Conservation (phyloP, 2,329 filamentous ascomycete species). For the Fusarium sp. region DNA sequence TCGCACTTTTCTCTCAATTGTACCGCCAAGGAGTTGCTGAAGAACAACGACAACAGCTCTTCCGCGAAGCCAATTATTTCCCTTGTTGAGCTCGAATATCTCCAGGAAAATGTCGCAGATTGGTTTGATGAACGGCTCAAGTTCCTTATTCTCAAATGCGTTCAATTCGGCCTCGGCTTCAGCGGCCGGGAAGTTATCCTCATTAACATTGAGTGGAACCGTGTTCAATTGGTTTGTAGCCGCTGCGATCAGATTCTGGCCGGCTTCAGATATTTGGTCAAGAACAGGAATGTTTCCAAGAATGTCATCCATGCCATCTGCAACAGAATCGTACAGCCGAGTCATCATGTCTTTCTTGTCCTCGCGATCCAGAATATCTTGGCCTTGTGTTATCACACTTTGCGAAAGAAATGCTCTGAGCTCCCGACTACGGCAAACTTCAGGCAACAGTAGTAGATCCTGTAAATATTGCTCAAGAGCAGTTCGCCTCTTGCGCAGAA, state of each 20-base stretch:
- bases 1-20: slow-evolving; percentile 93
- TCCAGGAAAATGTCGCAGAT: slow-evolving; percentile 98
- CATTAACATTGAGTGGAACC: slow-evolving; percentile 64
- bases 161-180: slow-evolving; percentile 95
- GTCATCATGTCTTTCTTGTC: slow-evolving; percentile 90
- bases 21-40: slow-evolving; percentile 94
- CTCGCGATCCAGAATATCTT: slow-evolving; percentile 68
- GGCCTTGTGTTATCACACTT: slow-evolving; percentile 77
- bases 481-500: slow-evolving; percentile 86
- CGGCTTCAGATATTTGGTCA: slow-evolving; percentile 91
- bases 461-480: slow-evolving; percentile 88
- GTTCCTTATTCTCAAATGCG: slow-evolving; percentile 89
- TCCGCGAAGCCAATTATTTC: slow-evolving; percentile 97
- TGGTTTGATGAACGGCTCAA: slow-evolving; percentile 96
- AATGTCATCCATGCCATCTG: slow-evolving; percentile 98
- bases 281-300: slow-evolving; percentile 95
- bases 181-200: slow-evolving; percentile 65
- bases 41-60: slow-evolving; percentile 95
- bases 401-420: slow-evolving; percentile 93
- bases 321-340: slow-evolving; percentile 94
- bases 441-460: slow-evolving; percentile 85
- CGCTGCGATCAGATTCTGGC: slow-evolving; percentile 88
- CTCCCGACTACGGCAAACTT: slow-evolving; percentile 94
- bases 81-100: slow-evolving; percentile 91
- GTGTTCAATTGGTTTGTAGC: slow-evolving; percentile 73